Evolutionary conservation across 345 rosid species (phyloP).

Genomic region (Populus nigra): DNA sequence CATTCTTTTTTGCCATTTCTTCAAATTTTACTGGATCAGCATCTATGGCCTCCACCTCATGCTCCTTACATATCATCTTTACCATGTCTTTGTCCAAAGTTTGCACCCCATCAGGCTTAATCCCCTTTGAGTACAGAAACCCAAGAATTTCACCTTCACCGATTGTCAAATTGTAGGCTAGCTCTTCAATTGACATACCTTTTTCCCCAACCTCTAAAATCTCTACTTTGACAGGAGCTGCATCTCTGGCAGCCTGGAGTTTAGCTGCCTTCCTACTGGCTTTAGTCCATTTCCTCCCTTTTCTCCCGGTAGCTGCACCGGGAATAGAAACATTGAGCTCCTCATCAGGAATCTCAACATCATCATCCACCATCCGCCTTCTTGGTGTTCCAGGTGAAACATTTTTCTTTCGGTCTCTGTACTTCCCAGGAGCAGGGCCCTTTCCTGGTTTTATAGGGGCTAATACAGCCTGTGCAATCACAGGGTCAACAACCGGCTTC

Average conservation of each 20-base stretch:
- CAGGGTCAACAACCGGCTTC: conserved; percentile 68
- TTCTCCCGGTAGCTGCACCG: conserved; percentile 55
- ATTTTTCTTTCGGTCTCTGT: conserved; percentile 66
- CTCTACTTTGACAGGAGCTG: conserved; percentile 95
- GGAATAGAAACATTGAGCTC: conserved; percentile 62
- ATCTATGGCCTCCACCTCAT: conserved; percentile 85
- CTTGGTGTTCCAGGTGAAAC: conserved; percentile 53
- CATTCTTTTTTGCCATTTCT: conserved; percentile 88
- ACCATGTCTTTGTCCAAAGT: conserved; percentile 88
- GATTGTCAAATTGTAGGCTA: conserved; percentile 75
- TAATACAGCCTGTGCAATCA: conserved; percentile 60
- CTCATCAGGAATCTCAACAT: conserved; percentile 60
- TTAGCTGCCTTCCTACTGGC: conserved; percentile 93
- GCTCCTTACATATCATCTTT: conserved; percentile 85
- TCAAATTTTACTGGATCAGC: conserved; percentile 69
- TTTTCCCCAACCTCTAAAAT: conserved; percentile 88
- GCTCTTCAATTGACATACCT: conserved; percentile 85
- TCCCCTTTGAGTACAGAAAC: conserved; percentile 76
- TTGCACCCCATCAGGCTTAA: conserved; percentile 95
- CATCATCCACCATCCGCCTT: conserved; percentile 51
- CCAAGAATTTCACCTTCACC: conserved; percentile 94
- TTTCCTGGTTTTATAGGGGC: conserved; percentile 76
- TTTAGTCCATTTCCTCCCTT: conserved; percentile 98
- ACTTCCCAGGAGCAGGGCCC: conserved; percentile 65
- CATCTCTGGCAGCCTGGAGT: conserved; percentile 85